Evolutionary conservation across 2,329 filamentous ascomycete species (phyloP).

Genomic region (Biscogniauxia marginata): DNA sequence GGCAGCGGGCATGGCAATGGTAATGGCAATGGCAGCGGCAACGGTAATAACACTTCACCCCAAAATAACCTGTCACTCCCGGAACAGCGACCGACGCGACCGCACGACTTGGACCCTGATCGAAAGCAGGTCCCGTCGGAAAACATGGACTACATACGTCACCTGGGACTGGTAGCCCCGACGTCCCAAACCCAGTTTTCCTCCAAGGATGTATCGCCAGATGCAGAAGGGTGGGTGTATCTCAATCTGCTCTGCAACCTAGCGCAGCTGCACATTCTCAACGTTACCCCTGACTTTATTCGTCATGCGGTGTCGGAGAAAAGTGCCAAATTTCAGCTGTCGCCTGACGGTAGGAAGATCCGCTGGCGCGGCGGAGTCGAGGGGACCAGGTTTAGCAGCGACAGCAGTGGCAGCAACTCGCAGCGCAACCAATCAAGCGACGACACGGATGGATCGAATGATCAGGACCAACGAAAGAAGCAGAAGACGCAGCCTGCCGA

Average conservation of each 20-base stretch:
- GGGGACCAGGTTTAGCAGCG: slow-evolving; percentile 64
- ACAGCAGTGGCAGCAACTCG: slow-evolving; percentile 53
- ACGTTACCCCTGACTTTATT: slow-evolving; percentile 76
- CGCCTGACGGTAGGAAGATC: slow-evolving; percentile 73
- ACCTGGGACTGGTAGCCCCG: slow-evolving; percentile 65
- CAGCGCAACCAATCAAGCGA: slow-evolving; percentile 49
- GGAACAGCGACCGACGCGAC: slow-evolving; percentile 75
- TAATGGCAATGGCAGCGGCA: slow-evolving; percentile 22
- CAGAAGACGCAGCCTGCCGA: slow-evolving; percentile 41
- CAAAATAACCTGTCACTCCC: slow-evolving; percentile 40
- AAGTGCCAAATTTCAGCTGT: slow-evolving; percentile 75
- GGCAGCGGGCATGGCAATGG: slow-evolving; percentile 27
- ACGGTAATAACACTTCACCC: slow-evolving; percentile 38
- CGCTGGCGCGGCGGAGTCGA: slow-evolving; percentile 72
- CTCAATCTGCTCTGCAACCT: slow-evolving; percentile 77
- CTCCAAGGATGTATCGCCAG: slow-evolving; percentile 53
- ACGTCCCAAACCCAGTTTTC: slow-evolving; percentile 47
- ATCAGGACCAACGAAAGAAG: slow-evolving; percentile 44
- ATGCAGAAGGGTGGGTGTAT: slow-evolving; percentile 77
- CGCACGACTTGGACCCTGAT: slow-evolving; percentile 74
- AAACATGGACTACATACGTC: slow-evolving; percentile 77
- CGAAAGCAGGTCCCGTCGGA: slow-evolving; percentile 73
- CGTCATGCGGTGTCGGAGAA: slow-evolving; percentile 67
- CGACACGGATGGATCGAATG: slow-evolving; percentile 45
- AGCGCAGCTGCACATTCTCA: slow-evolving; percentile 82